phyloP scores from a whole-genome alignment of 2,329 filamentous ascomycete species.

The Botrytis pseudocinerea region DNA sequence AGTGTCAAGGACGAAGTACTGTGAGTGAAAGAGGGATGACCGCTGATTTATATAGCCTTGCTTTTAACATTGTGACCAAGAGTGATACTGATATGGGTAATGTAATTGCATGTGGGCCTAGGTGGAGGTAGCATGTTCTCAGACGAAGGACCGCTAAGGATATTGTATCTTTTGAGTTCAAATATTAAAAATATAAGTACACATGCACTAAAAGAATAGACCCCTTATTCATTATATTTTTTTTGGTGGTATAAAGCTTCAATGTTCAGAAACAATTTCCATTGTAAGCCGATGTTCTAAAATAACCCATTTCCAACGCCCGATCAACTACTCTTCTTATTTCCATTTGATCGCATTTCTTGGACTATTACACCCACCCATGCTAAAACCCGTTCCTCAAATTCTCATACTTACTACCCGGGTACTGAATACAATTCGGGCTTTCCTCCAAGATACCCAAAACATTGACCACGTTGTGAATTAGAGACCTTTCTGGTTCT shows the following conservation, averaged over 20 bases:
- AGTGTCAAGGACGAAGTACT: neutral
- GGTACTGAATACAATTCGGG: slow-evolving; percentile 63
- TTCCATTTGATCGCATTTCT: neutral
- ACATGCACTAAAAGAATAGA: neutral
- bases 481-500: slow-evolving; percentile 63
- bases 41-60: neutral
- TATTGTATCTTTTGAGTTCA: neutral
- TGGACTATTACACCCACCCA: slow-evolving; percentile 38
- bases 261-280: too few relatives aligned
- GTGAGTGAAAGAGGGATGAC: neutral
- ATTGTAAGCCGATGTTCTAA: neutral
- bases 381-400: slow-evolving; percentile 56
- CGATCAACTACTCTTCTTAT: neutral
- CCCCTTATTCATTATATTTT: neutral
- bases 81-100: neutral
- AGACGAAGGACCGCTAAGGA: neutral
- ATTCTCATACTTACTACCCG: slow-evolving; percentile 70
- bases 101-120: neutral
- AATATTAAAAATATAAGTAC: neutral
- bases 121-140: neutral
- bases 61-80: neutral
- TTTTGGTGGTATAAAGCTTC: neutral
- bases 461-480: slow-evolving; percentile 60
- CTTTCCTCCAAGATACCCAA: slow-evolving; percentile 56
- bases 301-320: neutral